These are phyloP conservation scores for Hypholoma fasciculare DNA, from an alignment of 768 basidiomycete genomes.

Conservation along the genomic window DNA sequence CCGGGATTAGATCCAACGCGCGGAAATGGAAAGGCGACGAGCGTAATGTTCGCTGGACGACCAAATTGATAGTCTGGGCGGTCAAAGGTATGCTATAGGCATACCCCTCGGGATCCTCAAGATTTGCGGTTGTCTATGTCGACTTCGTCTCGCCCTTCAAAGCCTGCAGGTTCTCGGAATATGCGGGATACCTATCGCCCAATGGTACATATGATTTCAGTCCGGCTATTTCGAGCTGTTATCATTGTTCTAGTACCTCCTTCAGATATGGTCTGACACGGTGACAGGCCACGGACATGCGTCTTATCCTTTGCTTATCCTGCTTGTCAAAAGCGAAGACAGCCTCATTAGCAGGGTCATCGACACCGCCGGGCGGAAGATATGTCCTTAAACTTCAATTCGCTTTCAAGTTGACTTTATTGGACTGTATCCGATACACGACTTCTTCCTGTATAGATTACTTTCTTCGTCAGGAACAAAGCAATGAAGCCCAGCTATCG, in stretches of 20 bases:
- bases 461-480: too few species aligned
- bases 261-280: slow-evolving; percentile 2
- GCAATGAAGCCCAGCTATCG: too few species aligned
- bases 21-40: slow-evolving; percentile 59
- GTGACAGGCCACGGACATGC: background rate
- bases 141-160: background rate
- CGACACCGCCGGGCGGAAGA: too few species aligned
- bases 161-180: background rate
- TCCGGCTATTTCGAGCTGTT: background rate
- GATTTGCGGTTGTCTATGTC: background rate
- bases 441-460: too few species aligned
- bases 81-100: slow-evolving; percentile 68
- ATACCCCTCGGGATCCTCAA: slow-evolving; percentile 3
- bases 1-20: slow-evolving; percentile 48
- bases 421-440: too few species aligned
- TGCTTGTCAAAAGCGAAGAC: slow-evolving; percentile 4
- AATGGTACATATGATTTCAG: background rate
- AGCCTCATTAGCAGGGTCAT: background rate
- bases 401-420: too few species aligned
- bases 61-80: slow-evolving; percentile 60
- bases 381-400: too few species aligned
- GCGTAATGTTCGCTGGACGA: slow-evolving; percentile 61
- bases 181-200: background rate
- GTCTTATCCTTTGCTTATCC: slow-evolving; percentile 3
- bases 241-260: background rate